Percentiles rank a stretch among this genome's conserved stretches.
Evolutionary conservation across 495 filamentous ascomycete species (phyloP).

Genomic region (Trichoderma orchidacearum): DNA sequence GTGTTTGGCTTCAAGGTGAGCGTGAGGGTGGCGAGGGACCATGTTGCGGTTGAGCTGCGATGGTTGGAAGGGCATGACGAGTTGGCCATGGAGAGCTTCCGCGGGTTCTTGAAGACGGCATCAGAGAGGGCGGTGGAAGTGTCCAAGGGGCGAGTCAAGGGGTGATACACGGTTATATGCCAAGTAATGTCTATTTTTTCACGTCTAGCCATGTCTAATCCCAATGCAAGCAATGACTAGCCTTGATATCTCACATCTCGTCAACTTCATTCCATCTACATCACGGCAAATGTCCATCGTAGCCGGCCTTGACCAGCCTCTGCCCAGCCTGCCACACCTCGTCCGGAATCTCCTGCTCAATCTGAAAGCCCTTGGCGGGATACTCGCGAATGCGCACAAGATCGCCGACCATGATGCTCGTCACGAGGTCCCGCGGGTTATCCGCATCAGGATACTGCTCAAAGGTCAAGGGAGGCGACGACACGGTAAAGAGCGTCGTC

Average conservation of each 20-base stretch:
- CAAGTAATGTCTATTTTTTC: neutral
- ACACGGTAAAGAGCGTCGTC: constrained; percentile 12
- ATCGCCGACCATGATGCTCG: constrained; percentile 24
- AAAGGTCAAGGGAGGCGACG: constrained; percentile 17
- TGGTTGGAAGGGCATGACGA: constrained; percentile 56
- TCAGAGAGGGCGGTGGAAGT: neutral
- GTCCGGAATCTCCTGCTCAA: constrained; percentile 18
- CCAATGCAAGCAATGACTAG: too few species aligned
- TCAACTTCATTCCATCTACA: neutral
- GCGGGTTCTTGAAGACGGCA: constrained; percentile 49
- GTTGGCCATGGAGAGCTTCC: constrained; percentile 69
- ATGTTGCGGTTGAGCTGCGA: constrained; percentile 29
- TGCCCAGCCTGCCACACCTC: constrained; percentile 21
- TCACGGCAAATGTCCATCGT: constrained; percentile 18
- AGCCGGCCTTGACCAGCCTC: constrained; percentile 18
- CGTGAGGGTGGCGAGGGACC: constrained; percentile 3
- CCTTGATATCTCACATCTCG: neutral
- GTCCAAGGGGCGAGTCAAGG: neutral
- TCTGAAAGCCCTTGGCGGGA: constrained; percentile 19
- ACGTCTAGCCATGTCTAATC: neutral
- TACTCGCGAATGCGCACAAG: constrained; percentile 23
- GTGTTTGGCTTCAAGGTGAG: constrained; percentile 33
- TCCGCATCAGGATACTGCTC: constrained; percentile 18
- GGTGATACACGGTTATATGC: neutral
- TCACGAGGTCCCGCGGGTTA: constrained; percentile 20